Evolutionary conservation across 768 basidiomycete species (phyloP).

Genomic region (Lactifluus volemus): DNA sequence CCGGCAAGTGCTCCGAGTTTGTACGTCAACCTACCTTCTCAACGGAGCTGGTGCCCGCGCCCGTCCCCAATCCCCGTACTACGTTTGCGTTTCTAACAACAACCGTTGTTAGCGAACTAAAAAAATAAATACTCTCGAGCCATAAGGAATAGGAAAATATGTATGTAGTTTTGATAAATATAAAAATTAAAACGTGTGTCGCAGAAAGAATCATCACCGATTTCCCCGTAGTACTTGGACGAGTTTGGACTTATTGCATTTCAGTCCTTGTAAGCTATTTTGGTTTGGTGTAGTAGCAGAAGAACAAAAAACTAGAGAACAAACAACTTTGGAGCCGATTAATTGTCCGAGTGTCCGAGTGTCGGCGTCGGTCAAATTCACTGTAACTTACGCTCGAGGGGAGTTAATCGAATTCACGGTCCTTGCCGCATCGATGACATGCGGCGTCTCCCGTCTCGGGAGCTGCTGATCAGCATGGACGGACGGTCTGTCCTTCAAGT

Average conservation of each 20-base stretch:
- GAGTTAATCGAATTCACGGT: neutral
- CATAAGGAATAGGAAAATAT: neutral
- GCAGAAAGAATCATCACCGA: neutral
- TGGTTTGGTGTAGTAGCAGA: no score
- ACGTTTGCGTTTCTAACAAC: slow-evolving; percentile 1
- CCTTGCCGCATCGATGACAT: slow-evolving; percentile 8
- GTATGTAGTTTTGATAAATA: neutral
- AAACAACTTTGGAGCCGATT: neutral
- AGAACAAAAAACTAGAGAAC: neutral
- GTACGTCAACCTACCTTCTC: neutral
- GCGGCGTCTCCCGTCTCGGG: neutral
- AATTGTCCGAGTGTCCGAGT: neutral
- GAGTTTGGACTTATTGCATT: neutral
- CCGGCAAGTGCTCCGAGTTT: neutral
- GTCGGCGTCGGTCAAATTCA: neutral
- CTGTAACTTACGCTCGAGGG: neutral
- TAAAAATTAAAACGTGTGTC: no score
- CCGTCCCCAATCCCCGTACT: neutral
- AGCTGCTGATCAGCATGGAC: neutral
- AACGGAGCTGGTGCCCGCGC: neutral
- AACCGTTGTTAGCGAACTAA: neutral
- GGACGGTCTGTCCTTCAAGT: no score
- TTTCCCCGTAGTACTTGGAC: neutral
- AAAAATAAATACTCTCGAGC: neutral
- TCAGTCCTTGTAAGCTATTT: no score